phyloP scores from a whole-genome alignment of 73 alveolate species.

The Paramecium primaurelia region DNA sequence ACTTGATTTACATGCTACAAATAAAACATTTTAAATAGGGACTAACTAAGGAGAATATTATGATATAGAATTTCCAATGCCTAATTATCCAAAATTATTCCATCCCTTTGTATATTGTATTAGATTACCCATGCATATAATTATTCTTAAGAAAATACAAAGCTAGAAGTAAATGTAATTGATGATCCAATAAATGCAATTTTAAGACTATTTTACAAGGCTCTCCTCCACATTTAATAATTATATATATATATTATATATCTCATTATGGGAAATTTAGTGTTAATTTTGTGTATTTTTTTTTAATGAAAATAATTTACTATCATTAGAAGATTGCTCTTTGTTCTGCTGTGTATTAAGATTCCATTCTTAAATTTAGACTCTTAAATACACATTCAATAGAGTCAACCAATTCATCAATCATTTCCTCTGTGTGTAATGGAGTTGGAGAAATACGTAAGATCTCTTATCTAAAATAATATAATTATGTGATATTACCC shows the following conservation, averaged over 20 bases:
- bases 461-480: conserved; percentile 39
- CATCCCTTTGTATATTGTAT: conserved; percentile 1
- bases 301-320: neutral
- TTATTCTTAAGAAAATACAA: conserved; percentile 11
- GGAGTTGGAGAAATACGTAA: conserved; percentile 71
- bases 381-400: conserved; percentile 48
- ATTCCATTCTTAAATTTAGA: neutral
- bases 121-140: conserved; percentile 41
- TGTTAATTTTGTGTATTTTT: neutral
- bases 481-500: conserved; percentile 27
- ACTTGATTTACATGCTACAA: neutral
- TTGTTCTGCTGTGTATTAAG: neutral
- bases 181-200: neutral
- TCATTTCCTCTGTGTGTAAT: conserved; percentile 58
- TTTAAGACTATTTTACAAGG: neutral
- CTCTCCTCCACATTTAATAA: conserved; percentile 27
- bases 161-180: neutral
- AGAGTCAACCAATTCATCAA: conserved; percentile 48
- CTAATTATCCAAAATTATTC: conserved; percentile 48
- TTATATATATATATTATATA: neutral
- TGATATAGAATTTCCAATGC: conserved; percentile 15
- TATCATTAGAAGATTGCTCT: neutral
- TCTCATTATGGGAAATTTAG: neutral
- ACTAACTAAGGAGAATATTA: neutral
- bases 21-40: neutral